Base-by-base conservation (phyloP, 371 early-diverging fungal genomes). In the Chytridium lagenaria region DNA sequence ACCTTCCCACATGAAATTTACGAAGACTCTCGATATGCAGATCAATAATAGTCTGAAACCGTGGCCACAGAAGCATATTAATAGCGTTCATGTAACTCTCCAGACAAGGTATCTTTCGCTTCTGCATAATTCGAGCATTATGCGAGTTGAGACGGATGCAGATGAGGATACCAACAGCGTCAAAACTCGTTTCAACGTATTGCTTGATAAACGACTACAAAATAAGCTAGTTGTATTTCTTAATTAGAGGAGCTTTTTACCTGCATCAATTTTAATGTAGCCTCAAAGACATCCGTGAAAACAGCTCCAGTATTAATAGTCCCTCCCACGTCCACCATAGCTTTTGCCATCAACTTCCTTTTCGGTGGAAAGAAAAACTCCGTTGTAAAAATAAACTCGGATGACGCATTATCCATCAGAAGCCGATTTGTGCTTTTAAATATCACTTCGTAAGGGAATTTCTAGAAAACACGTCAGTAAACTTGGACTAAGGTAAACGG, bases 41-140 rank as follows among this genome's bases (percentile, higher is more conserved):
- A 63, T 94, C 91, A 79, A 97, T 91, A 19, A 97, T 87, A 40
- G 89, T 81, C 71, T 95, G 95, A 78, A 94, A 96, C 12, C 94
- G 83, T 22, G 96, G 96, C 96, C 96, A 96, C 34, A 97, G 81
- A n/a, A 92, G 77, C 90, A 94, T 94, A 71, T 94, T 94, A 50
- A 91, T 88, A 22, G 91, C 87, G 80, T 95, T 93, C 39, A 92
- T 86, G 72, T 92, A 97, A 73, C 88, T 89, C 72, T 94, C 93
- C 30, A 96, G 79, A 30, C 90, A 87, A 0, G 95, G 93, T 0
- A 94, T 89, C 10, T 87, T 85, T 39, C 95, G 85, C 55, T 92
- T 83, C 76, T 95, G 94, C 78, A 95, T 84, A 65, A 95, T 92
- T 33, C 89, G 84, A 12, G 92, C 87, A 69, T 94, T 81, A 71